Evolutionary conservation across 148 eudicot species (phyloP).

Genomic region (Cornus controversa): DNA sequence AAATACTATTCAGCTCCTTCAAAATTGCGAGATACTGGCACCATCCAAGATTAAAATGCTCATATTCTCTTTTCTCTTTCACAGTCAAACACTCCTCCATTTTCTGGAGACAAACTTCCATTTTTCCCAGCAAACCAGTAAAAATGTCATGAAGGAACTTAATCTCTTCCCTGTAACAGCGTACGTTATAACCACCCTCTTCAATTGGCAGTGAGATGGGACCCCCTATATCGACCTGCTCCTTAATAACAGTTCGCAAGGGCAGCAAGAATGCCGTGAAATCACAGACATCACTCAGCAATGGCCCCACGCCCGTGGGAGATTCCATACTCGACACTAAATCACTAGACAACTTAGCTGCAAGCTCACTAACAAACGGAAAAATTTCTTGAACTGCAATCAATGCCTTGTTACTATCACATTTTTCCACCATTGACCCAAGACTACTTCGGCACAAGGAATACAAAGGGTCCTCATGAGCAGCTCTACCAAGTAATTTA

Average conservation of each 20-base stretch:
- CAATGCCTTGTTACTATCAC: not conserved
- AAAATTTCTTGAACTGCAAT: conserved; percentile 44
- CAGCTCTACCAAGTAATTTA: conserved; percentile 38
- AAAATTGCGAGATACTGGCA: conserved; percentile 62
- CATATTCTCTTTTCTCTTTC: conserved; percentile 28
- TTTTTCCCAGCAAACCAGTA: conserved; percentile 30
- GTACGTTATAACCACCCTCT: conserved; percentile 13
- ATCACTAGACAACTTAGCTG: conserved; percentile 34
- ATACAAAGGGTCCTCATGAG: conserved; percentile 42
- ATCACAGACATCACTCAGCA: conserved; percentile 48
- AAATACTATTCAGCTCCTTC: conserved; percentile 56
- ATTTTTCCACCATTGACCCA: conserved; percentile 48
- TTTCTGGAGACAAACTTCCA: conserved; percentile 44
- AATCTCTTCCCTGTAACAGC: conserved; percentile 34
- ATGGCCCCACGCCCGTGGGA: conserved; percentile 19
- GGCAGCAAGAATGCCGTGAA: conserved; percentile 60
- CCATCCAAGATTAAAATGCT: conserved; percentile 32
- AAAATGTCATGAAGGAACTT: conserved; percentile 35
- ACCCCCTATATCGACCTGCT: conserved; percentile 10
- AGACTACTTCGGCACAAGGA: conserved; percentile 54
- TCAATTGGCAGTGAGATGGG: conserved; percentile 13
- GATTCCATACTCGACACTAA: conserved; percentile 25
- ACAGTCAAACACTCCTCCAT: conserved; percentile 31
- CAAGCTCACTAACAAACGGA: conserved; percentile 59
- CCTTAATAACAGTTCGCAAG: conserved; percentile 24